phyloP scores from a whole-genome alignment of 2,329 filamentous ascomycete genomes.

The Mycocentrospora acerina region DNA sequence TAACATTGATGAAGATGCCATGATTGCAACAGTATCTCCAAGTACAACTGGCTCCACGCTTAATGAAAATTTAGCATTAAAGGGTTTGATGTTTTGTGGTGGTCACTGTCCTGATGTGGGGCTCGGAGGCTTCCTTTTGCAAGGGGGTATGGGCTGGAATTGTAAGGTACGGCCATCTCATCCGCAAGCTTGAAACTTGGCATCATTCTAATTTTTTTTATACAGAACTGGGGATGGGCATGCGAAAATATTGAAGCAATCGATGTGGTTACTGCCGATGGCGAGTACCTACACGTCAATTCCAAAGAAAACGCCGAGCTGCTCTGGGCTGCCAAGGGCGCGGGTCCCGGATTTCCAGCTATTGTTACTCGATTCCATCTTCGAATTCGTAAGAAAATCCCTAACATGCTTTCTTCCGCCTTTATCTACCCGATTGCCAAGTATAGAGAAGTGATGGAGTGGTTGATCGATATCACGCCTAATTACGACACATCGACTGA shows the following conservation, averaged over 20 bases:
- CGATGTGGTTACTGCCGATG: not conserved
- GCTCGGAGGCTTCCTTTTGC: constrained; percentile 57
- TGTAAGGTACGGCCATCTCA: too few species aligned
- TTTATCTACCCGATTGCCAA: constrained; percentile 53
- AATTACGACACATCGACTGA: constrained; percentile 44
- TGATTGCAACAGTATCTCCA: not conserved
- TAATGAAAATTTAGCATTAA: too few species aligned
- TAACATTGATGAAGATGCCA: not conserved
- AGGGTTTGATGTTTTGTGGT: constrained; percentile 48
- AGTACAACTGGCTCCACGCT: too few species aligned
- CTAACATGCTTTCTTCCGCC: constrained; percentile 35
- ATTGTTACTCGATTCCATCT: constrained; percentile 56
- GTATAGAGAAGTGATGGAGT: constrained; percentile 51
- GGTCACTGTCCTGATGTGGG: constrained; percentile 61
- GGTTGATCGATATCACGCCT: constrained; percentile 44
- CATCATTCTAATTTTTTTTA: not conserved
- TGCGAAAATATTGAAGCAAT: not conserved
- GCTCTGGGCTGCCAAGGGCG: not conserved
- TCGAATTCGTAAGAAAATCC: constrained; percentile 37
- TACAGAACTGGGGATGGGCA: not conserved
- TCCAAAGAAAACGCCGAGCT: too few species aligned
- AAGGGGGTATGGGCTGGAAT: constrained; percentile 62
- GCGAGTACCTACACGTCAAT: constrained; percentile 29
- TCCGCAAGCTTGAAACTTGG: not conserved
- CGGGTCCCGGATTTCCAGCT: constrained; percentile 51